Conservation (phyloP, 1,284 basidiomycete genomes). For the Cystobasidium sp. region DNA sequence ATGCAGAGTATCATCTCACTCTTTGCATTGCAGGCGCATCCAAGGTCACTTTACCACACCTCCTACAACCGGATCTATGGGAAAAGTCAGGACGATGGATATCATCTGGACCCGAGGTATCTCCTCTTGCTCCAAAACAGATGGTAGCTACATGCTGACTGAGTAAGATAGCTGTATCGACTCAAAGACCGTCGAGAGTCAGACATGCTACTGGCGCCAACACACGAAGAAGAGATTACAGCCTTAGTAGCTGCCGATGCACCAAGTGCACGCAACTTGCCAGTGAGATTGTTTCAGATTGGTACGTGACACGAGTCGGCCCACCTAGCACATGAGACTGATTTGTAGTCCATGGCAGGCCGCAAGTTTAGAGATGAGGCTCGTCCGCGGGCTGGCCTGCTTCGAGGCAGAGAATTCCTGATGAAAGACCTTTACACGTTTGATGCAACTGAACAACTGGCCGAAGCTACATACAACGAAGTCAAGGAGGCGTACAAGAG, state of each 20-base stretch:
- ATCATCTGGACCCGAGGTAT: conserved; percentile 54
- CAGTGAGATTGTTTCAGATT: conserved; percentile 56
- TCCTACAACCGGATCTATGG: conserved; percentile 55
- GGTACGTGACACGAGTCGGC: conserved; percentile 26
- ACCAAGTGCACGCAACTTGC: conserved; percentile 53
- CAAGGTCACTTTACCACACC: conserved; percentile 55
- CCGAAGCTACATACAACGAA: conserved; percentile 52
- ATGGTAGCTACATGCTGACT: neutral
- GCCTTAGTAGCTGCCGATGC: conserved; percentile 54
- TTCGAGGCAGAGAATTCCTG: conserved; percentile 57
- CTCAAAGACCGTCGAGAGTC: conserved; percentile 54
- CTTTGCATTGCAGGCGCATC: conserved; percentile 49
- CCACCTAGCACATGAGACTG: too few relatives aligned
- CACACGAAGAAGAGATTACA: conserved; percentile 58
- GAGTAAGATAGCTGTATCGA: conserved; percentile 52
- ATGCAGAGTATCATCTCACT: too few relatives aligned
- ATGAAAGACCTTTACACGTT: conserved; percentile 59
- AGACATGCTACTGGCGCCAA: conserved; percentile 56
- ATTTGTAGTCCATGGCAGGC: conserved; percentile 40
- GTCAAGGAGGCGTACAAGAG: conserved; percentile 54
- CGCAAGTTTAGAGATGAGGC: conserved; percentile 58
- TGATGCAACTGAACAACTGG: conserved; percentile 48
- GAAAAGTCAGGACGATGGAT: conserved; percentile 53
- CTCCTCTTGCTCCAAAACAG: neutral
- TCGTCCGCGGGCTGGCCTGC: conserved; percentile 56